Conservation (phyloP, 306 rosid species). For the Hippophae rhamnoides region DNA sequence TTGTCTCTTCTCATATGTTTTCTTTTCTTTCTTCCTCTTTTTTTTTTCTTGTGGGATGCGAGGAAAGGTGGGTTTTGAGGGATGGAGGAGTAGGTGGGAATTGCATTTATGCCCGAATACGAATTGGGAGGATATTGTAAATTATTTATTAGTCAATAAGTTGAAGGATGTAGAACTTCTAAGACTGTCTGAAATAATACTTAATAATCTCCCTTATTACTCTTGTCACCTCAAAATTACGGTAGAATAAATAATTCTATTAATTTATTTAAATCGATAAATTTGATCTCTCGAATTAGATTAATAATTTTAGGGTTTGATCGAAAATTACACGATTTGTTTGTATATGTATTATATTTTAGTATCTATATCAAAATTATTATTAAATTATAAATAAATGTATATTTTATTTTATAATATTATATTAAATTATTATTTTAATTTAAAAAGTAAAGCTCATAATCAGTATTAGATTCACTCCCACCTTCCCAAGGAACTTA, state of each 20-base stretch:
- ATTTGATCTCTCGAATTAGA: too few species aligned
- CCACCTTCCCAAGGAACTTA: constrained; percentile 89
- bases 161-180: constrained; percentile 4
- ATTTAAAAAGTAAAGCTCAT: constrained; percentile 53
- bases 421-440: too few species aligned
- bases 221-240: neutral
- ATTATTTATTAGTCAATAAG: constrained; percentile 10
- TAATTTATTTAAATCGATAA: too few species aligned
- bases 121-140: constrained; percentile 9
- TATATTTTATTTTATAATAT: too few species aligned
- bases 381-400: too few species aligned
- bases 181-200: neutral
- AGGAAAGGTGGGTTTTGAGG: too few species aligned
- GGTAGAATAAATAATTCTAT: too few species aligned
- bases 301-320: too few species aligned
- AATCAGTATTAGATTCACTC: constrained; percentile 63
- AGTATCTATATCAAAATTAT: too few species aligned
- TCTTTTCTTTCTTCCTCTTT: neutral
- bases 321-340: too few species aligned
- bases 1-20: neutral
- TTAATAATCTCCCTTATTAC: neutral
- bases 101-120: constrained; percentile 1
- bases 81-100: constrained; percentile 5
- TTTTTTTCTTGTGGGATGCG: too few species aligned
- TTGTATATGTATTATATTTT: too few species aligned